phyloP scores from a whole-genome alignment of 495 filamentous ascomycete species.

The Hyaloscypha finlandica region DNA sequence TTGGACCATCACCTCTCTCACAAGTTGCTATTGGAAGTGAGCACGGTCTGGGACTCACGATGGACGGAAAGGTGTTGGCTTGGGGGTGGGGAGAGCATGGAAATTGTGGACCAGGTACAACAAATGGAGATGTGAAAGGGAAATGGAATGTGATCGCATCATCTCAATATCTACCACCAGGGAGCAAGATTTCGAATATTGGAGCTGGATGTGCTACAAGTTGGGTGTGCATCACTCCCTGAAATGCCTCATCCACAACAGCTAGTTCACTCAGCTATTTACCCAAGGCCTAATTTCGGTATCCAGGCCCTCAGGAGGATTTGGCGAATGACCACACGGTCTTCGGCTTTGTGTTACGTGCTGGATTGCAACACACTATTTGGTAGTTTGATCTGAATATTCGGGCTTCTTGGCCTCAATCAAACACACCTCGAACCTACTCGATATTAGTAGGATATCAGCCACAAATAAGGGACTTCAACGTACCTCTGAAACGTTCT shows the following conservation, averaged over 20 bases:
- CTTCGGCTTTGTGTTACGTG: neutral
- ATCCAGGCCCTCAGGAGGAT: neutral
- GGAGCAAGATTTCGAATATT: conserved; percentile 51
- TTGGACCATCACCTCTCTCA: conserved; percentile 48
- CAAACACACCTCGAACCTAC: conserved; percentile 58
- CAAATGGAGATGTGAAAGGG: conserved; percentile 62
- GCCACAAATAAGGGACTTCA: neutral
- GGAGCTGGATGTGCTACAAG: conserved; percentile 89
- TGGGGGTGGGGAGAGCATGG: conserved; percentile 99
- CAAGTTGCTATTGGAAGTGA: conserved; percentile 82
- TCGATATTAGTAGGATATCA: conserved; percentile 24
- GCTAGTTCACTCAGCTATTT: neutral
- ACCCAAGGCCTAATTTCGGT: neutral
- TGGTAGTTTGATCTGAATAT: neutral
- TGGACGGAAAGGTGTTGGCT: conserved; percentile 61
- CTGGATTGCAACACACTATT: neutral
- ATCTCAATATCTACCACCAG: conserved; percentile 46
- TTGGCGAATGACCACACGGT: neutral
- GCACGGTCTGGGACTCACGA: conserved; percentile 71
- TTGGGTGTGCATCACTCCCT: conserved; percentile 60
- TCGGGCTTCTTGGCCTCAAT: conserved; percentile 29
- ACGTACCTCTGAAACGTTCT: conserved; percentile 61
- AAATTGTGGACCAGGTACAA: conserved; percentile 76
- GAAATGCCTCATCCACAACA: neutral
- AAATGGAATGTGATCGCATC: conserved; percentile 62